phyloP scores from a whole-genome alignment of 805 yeast species.

The Nakazawaea pomicola region DNA sequence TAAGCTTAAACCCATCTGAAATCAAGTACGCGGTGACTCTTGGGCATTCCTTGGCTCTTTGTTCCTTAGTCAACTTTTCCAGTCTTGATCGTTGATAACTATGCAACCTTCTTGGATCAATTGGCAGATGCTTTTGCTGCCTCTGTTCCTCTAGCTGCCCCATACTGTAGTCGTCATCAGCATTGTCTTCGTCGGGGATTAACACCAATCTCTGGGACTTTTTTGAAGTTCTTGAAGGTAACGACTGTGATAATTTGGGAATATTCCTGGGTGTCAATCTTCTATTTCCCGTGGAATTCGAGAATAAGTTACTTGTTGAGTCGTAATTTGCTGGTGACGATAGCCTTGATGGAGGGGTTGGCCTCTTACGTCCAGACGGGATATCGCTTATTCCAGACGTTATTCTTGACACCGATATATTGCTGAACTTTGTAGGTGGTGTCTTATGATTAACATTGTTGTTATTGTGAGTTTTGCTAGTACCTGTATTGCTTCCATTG shows the following conservation, averaged over 20 bases:
- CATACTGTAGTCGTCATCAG: constrained; percentile 14
- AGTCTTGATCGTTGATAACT: constrained; percentile 32
- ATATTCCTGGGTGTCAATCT: constrained; percentile 21
- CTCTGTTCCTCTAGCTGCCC: constrained; percentile 3
- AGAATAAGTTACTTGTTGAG: constrained; percentile 2
- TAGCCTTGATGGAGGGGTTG: constrained; percentile 19
- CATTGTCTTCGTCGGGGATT: constrained; percentile 65
- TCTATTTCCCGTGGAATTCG: constrained; percentile 10
- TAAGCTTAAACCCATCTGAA: constrained; percentile 74
- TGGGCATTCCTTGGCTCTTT: constrained; percentile 59
- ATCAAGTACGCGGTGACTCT: constrained; percentile 91
- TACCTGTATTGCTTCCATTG: constrained; percentile 5
- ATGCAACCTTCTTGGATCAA: constrained; percentile 14
- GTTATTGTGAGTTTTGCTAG: too few relatives aligned
- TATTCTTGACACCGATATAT: constrained; percentile 76
- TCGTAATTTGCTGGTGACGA: not conserved
- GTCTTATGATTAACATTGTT: too few relatives aligned
- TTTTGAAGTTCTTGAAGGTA: constrained; percentile 77
- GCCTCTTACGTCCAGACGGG: constrained; percentile 62
- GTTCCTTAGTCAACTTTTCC: constrained; percentile 54
- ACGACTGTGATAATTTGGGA: constrained; percentile 48
- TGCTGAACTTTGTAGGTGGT: constrained; percentile 49
- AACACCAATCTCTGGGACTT: constrained; percentile 81
- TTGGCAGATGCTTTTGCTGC: constrained; percentile 15
- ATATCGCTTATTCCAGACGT: constrained; percentile 78